These are phyloP conservation scores for Sungouiozyma intestinalis DNA, from an alignment of 805 yeast genomes.

Conservation along the genomic window DNA sequence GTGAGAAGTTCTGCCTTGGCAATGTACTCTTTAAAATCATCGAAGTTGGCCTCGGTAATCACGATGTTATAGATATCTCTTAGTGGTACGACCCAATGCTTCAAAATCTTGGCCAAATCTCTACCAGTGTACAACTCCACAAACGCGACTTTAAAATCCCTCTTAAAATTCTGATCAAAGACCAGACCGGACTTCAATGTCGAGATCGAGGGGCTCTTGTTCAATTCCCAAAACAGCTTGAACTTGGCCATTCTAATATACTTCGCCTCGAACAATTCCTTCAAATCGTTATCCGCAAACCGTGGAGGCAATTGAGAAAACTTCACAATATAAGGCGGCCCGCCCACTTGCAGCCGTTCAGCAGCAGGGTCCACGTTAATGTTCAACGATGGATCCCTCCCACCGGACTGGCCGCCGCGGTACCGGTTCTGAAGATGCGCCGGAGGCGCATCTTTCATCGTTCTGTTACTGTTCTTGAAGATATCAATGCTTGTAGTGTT, in stretches of 20 bases:
- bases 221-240: conserved; percentile 52
- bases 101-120: conserved; percentile 28
- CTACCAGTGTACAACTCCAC: conserved; percentile 40
- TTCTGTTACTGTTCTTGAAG: conserved; percentile 10
- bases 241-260: conserved; percentile 48
- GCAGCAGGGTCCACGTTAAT: conserved; percentile 9
- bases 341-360: conserved; percentile 6
- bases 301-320: conserved; percentile 49
- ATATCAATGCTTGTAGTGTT: conserved; percentile 25
- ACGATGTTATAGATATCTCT: conserved; percentile 29
- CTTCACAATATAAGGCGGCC: conserved; percentile 59
- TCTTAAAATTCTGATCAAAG: conserved; percentile 47
- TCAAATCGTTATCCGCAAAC: conserved; percentile 39
- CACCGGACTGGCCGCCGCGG: neutral
- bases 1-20: conserved; percentile 19
- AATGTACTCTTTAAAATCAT: conserved; percentile 31
- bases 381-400: neutral
- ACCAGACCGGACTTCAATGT: conserved; percentile 44
- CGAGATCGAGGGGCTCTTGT: conserved; percentile 53
- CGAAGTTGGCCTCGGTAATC: conserved; percentile 30
- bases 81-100: conserved; percentile 24
- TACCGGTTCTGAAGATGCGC: neutral
- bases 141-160: conserved; percentile 34
- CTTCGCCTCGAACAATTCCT: conserved; percentile 53
- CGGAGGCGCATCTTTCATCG: neutral